Base-by-base conservation (phyloP, 257 asterid genomes). In the Salvia splendens region DNA sequence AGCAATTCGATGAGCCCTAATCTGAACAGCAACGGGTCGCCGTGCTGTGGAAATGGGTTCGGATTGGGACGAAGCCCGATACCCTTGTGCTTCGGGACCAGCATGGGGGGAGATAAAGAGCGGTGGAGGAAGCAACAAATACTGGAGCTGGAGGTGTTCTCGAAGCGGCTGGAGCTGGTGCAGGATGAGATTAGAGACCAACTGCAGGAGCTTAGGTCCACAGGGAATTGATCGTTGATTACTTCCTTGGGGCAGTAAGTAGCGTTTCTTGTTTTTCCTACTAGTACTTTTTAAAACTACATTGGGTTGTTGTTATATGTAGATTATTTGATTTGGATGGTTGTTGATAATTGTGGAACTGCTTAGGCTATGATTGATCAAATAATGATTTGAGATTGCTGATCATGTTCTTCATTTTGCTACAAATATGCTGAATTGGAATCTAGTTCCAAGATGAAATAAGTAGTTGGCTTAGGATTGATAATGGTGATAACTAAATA, bases 51-150 rank as follows among this genome's bases (percentile, higher is more conserved):
- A 14, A 69, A 78, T 32, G 85, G 81, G 36, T 51, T 70, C 33
- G 84, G 86, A 8, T 65, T 80, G 54, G 85, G 79, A 46, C 69
- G 79, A 54, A 81, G 79, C 62, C 84, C 95, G 5, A 62, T 87
- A 57, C 87, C 97, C 1, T 64, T 86, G 64, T 81, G 91, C 12
- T 73, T 83, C 46, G 79, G 83, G 5, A 84, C 83, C 36, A 69
- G 77, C 2, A 48, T 82, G 52, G 64, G 72, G 57, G 87, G 81
- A 36, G 98, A 83, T 56, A 72, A 78, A 74, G 89, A 80, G 63
- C 88, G 80, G 71, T 93, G 98, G 98, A 86, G 92, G 81, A 93
- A 89, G 81, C 98, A 93, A 61, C 97, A 89, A 68, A 92, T 92
- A 70, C 64, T 92, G 81, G 98, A 92, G 80, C 61, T 92, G 94